Evolutionary conservation across 2,329 filamentous ascomycete species (phyloP), one percentile per base, ranked within the genome.

Genomic region (Monosporascus cannonballus): DNA sequence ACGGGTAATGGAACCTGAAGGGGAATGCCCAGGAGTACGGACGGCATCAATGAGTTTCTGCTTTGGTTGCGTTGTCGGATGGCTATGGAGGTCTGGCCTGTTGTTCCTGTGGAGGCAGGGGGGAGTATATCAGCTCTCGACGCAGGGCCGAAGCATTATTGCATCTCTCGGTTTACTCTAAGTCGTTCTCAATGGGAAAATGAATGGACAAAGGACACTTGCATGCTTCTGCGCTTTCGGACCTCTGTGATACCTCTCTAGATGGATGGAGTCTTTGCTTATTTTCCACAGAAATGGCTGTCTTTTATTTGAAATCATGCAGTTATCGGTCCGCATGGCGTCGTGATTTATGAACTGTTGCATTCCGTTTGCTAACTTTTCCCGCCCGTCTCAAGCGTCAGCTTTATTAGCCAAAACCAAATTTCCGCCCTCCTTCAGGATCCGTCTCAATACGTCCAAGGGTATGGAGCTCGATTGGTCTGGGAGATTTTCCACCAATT

Each of bases 341-440:
- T 25, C 49, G 45, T 47, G 17, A 52, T 47, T 37, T 44, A 45
- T 38, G 39, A 25, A 46, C 14, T n/a, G 5, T 18, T 46, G 17
- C 9, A 25, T 8, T 25, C 47, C 6, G 18, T 18, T 8, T 44
- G 14, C 36, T 34, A 45, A 17, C 15, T 58, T 15, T 38, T 39
- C 37, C 46, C 15, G 42, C 25, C 15, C 34, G 20, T 34, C 46
- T 34, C 27, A 51, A 30, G 38, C 36, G 47, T 56, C 53, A 3
- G 42, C 54, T 8, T 66, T 60, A 4, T 66, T 59, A 51, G 61
- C 56, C 34, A 66, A 24, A 2, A 80, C 65, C 36, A 77, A 57
- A 59, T 74, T 68, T 1, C 76, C 76, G 0, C 82, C 83, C 39
- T 76, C 71, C 51, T 68, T 73, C 44, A 85, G 61, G 39, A 84